phyloP scores from a whole-genome alignment of 495 filamentous ascomycete species.

The Trichoderma parareesei region DNA sequence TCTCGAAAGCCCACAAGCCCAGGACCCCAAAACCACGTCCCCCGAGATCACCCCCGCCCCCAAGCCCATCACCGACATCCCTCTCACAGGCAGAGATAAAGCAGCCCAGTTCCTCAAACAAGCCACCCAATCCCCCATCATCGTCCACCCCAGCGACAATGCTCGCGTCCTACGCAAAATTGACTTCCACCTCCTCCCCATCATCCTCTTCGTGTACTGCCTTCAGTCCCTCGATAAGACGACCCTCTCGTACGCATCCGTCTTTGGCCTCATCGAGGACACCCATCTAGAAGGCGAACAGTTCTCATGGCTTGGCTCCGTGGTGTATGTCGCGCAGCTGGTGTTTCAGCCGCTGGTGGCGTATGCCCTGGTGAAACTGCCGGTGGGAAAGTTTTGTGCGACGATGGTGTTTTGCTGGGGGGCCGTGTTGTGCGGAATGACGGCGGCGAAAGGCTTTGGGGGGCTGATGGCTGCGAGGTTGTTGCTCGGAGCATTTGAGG shows the following conservation, averaged over 20 bases:
- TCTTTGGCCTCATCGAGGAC: slow-evolving; percentile 23
- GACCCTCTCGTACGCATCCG: slow-evolving; percentile 27
- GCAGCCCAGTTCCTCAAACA: slow-evolving; percentile 34
- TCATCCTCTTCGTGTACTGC: slow-evolving; percentile 34
- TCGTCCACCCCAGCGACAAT: slow-evolving; percentile 35
- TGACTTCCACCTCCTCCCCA: slow-evolving; percentile 30
- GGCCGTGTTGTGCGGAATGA: slow-evolving; percentile 19
- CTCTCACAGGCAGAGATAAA: slow-evolving; percentile 23
- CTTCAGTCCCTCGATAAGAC: slow-evolving; percentile 36
- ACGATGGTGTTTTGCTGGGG: slow-evolving; percentile 23
- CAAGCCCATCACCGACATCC: slow-evolving; percentile 11
- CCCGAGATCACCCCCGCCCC: background rate
- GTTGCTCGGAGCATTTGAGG: slow-evolving; percentile 23
- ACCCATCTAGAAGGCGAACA: slow-evolving; percentile 20
- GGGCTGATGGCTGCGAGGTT: slow-evolving; percentile 25
- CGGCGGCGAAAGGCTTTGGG: slow-evolving; percentile 26
- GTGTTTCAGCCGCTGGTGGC: slow-evolving; percentile 22
- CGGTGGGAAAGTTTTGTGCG: slow-evolving; percentile 23
- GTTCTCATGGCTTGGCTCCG: slow-evolving; percentile 24
- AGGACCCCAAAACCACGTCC: slow-evolving; percentile 6
- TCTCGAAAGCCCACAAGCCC: slow-evolving; percentile 12
- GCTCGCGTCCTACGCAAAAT: slow-evolving; percentile 20
- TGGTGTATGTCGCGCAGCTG: slow-evolving; percentile 24
- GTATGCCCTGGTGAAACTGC: slow-evolving; percentile 30
- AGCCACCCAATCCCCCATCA: slow-evolving; percentile 28